Evolutionary conservation across 306 rosid species (phyloP).

Genomic region (Dryas octopetala): DNA sequence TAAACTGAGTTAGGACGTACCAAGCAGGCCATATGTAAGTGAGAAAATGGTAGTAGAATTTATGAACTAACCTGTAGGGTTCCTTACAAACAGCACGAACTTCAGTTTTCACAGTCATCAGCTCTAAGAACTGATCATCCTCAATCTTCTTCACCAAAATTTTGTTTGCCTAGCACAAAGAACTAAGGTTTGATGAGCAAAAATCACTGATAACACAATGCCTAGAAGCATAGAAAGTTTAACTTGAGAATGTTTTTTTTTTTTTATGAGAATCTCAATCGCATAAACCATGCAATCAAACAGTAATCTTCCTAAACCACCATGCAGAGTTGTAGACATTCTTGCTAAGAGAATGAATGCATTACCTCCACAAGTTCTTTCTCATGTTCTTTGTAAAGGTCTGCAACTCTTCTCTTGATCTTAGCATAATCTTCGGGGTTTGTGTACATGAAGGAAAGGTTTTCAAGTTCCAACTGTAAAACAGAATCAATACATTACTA

Average conservation of each 20-base stretch:
- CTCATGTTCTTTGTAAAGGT: slow-evolving; percentile 82
- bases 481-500: slow-evolving; percentile 17
- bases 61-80: slow-evolving; percentile 77
- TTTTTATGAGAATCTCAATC: slow-evolving; percentile 4
- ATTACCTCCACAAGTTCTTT: slow-evolving; percentile 91
- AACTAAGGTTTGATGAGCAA: slow-evolving; percentile 35
- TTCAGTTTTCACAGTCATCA: slow-evolving; percentile 76
- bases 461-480: slow-evolving; percentile 94
- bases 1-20: slow-evolving; percentile 21
- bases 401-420: slow-evolving; percentile 85
- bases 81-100: slow-evolving; percentile 84
- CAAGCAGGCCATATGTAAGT: neutral
- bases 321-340: neutral
- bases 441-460: slow-evolving; percentile 92
- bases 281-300: slow-evolving; percentile 13
- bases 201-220: slow-evolving; percentile 19
- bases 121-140: slow-evolving; percentile 93
- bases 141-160: slow-evolving; percentile 75
- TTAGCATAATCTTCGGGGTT: slow-evolving; percentile 92
- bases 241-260: neutral
- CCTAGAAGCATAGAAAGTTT: neutral
- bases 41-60: slow-evolving; percentile 28
- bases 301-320: slow-evolving; percentile 8
- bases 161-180: slow-evolving; percentile 73
- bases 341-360: slow-evolving; percentile 22